Conservation (phyloP, 352 stramenopile genomes). For the Globisporangium perplexum region DNA sequence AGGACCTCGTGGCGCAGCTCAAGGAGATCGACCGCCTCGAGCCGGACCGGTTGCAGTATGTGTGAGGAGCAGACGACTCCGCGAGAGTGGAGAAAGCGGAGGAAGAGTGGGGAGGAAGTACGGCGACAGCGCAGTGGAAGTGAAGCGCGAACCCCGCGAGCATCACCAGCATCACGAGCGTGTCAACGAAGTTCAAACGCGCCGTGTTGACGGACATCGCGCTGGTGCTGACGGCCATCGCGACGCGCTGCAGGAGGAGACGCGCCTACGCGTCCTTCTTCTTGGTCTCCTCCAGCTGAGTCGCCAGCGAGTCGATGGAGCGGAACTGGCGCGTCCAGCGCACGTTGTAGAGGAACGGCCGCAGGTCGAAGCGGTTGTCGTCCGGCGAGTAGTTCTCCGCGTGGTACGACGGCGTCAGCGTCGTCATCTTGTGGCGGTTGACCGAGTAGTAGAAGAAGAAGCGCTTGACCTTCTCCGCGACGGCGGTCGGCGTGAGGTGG, state of each 20-base stretch:
- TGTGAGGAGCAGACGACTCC: too few relatives aligned
- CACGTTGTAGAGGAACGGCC: slow-evolving; percentile 97
- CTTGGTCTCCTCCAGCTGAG: slow-evolving; percentile 47
- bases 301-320: slow-evolving; percentile 90
- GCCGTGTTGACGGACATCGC: too few relatives aligned
- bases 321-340: slow-evolving; percentile 95
- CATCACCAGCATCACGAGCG: too few relatives aligned
- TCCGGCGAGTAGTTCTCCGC: slow-evolving; percentile 98
- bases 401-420: slow-evolving; percentile 97
- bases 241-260: too few relatives aligned
- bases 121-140: not conserved
- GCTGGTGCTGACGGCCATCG: not conserved
- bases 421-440: slow-evolving; percentile 99
- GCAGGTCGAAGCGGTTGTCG: slow-evolving; percentile 98
- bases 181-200: too few relatives aligned
- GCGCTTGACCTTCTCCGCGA: slow-evolving; percentile 90
- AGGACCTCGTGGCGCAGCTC: slow-evolving; percentile 30
- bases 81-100: too few relatives aligned
- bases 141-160: too few relatives aligned
- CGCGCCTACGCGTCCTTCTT: not conserved
- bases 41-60: slow-evolving; percentile 21
- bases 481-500: slow-evolving; percentile 67
- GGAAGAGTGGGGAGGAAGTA: not conserved
- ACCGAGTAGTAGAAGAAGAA: slow-evolving; percentile 97
- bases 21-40: slow-evolving; percentile 26